Conservation (phyloP, 2,329 filamentous ascomycete genomes). For the Coniochaeta sp. region DNA sequence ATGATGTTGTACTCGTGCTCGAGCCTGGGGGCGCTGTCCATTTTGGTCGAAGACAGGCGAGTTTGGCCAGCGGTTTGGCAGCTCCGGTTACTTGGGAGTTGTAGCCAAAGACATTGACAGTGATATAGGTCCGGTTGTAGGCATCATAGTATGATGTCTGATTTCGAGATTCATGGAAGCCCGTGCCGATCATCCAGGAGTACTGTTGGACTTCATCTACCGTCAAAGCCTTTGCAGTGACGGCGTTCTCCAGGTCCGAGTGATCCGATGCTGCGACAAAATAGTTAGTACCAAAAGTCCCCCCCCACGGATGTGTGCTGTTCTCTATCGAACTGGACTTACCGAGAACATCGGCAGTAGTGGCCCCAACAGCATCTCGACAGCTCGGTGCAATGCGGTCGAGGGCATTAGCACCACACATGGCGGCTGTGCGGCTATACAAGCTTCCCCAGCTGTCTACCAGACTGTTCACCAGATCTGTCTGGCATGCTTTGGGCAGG, state of each 20-base stretch:
- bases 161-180: neutral
- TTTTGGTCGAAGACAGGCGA: neutral
- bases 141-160: neutral
- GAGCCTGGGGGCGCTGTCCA: neutral
- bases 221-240: neutral
- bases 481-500: neutral
- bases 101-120: constrained; percentile 2
- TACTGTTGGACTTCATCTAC: neutral
- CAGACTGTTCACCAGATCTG: neutral
- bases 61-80: neutral
- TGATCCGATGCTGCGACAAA: neutral
- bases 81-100: neutral
- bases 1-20: neutral
- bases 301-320: neutral
- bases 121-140: neutral
- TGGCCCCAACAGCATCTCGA: neutral
- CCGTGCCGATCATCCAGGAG: neutral
- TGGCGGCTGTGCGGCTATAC: neutral
- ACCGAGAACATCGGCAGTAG: neutral
- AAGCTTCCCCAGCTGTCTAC: neutral
- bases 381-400: neutral
- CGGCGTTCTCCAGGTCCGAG: neutral
- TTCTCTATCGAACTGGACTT: neutral
- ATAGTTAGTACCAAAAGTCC: neutral
- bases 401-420: neutral